These are phyloP conservation scores for Exserohilum rostratum DNA, from an alignment of 2,329 filamentous ascomycete species.

Conservation along the genomic window DNA sequence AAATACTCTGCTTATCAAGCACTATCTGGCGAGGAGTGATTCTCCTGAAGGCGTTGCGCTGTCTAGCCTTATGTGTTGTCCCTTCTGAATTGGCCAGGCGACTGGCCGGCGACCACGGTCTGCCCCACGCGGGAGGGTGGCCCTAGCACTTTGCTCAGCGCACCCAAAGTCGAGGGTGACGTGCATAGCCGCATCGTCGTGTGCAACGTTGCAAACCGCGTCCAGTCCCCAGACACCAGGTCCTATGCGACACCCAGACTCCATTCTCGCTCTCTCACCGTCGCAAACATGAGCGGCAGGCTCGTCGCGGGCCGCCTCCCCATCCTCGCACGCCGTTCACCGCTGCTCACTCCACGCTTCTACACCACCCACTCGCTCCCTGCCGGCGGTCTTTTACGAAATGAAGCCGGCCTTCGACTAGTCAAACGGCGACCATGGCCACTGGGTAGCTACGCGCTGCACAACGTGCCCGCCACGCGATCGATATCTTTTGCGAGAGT, in stretches of 20 bases:
- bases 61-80: slow-evolving; percentile 8
- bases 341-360: slow-evolving; percentile 63
- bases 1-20: not conserved
- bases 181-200: slow-evolving; percentile 20
- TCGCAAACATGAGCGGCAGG: slow-evolving; percentile 69
- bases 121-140: slow-evolving; percentile 18
- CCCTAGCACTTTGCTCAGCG: slow-evolving; percentile 6
- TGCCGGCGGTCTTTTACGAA: slow-evolving; percentile 48
- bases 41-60: not conserved
- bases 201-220: slow-evolving; percentile 8
- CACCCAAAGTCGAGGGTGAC: slow-evolving; percentile 22
- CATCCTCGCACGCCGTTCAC: slow-evolving; percentile 69
- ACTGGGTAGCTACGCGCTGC: slow-evolving; percentile 77
- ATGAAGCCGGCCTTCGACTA: slow-evolving; percentile 42
- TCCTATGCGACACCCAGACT: slow-evolving; percentile 27
- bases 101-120: not conserved
- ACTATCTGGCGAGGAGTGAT: not conserved
- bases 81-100: not conserved
- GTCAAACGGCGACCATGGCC: slow-evolving; percentile 70
- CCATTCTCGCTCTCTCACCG: slow-evolving; percentile 7
- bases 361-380: slow-evolving; percentile 42
- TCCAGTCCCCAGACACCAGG: slow-evolving; percentile 1
- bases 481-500: slow-evolving; percentile 70
- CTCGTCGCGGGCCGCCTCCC: slow-evolving; percentile 75
- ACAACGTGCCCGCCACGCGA: slow-evolving; percentile 73